Evolutionary conservation across 169 alveolate genomes (phyloP).

Genomic region (Plasmodium knowlesi): DNA sequence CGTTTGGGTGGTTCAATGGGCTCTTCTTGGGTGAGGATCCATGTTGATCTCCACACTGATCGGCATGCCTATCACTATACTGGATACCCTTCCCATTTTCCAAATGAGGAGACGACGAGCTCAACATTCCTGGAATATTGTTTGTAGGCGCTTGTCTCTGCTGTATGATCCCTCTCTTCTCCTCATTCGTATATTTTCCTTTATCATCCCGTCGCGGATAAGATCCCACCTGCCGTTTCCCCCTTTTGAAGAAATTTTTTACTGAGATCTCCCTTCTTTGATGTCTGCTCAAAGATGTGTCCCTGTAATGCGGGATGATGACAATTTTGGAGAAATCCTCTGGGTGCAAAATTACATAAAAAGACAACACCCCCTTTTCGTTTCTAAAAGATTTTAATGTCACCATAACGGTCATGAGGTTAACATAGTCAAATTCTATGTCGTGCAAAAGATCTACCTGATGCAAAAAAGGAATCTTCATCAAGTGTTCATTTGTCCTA

Average conservation of each 20-base stretch:
- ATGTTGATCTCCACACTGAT: not conserved
- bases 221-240: not conserved
- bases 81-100: not conserved
- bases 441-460: not conserved
- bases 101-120: not conserved
- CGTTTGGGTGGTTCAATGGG: not conserved
- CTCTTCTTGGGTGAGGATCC: not conserved
- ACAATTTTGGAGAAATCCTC: constrained; percentile 30
- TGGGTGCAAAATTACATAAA: constrained; percentile 53
- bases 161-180: not conserved
- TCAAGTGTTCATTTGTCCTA: constrained; percentile 51
- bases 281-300: not conserved
- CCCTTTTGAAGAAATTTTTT: constrained; percentile 26
- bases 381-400: constrained; percentile 1
- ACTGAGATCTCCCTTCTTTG: not conserved
- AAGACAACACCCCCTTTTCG: constrained; percentile 19
- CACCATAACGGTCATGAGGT: constrained; percentile 24
- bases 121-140: not conserved
- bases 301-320: constrained; percentile 27
- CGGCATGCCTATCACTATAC: not conserved
- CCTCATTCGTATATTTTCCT: not conserved
- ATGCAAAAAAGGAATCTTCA: constrained; percentile 35
- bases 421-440: constrained; percentile 21
- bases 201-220: not conserved
- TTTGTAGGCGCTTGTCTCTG: not conserved